Percentiles rank a stretch among this genome's conserved stretches.
phyloP scores from a whole-genome alignment of 345 rosid genomes.

The Salix caprea region DNA sequence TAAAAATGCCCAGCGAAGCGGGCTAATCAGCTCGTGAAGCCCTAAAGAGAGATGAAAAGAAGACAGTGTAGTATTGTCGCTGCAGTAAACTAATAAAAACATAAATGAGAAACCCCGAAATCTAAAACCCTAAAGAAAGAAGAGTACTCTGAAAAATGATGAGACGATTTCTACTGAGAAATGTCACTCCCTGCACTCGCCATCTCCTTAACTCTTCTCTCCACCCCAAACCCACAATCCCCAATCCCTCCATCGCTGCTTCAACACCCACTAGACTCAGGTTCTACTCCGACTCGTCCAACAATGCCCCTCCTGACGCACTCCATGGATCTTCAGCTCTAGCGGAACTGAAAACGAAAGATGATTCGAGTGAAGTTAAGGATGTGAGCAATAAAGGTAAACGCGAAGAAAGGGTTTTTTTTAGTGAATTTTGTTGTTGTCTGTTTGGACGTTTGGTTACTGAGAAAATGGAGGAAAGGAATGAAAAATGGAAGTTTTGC shows the following conservation, averaged over 20 bases:
- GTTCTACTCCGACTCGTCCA: conserved; percentile 33
- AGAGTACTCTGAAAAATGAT: too few relatives aligned
- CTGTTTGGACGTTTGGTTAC: not conserved
- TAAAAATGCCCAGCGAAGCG: too few relatives aligned
- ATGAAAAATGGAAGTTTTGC: not conserved
- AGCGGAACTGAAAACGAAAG: conserved; percentile 18
- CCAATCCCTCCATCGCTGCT: conserved; percentile 12
- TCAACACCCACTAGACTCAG: conserved; percentile 24
- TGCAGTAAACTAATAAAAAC: not conserved
- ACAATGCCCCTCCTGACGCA: conserved; percentile 14
- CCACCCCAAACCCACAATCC: not conserved
- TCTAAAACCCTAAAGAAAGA: not conserved
- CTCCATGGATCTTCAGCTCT: conserved; percentile 22
- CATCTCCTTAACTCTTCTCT: conserved; percentile 18
- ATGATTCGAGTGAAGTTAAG: conserved; percentile 20
- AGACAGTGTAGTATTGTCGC: too few relatives aligned
- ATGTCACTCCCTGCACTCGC: conserved; percentile 22
- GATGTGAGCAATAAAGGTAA: conserved; percentile 42
- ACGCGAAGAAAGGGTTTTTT: not conserved
- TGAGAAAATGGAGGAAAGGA: not conserved
- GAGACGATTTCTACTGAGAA: conserved; percentile 29
- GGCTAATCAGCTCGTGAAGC: too few relatives aligned
- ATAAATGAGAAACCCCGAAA: not conserved
- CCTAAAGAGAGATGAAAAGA: too few relatives aligned
- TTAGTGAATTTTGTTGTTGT: not conserved